Evolutionary conservation across 805 yeast genomes (phyloP), one percentile per base, ranked within the genome.

Genomic region (Groenewaldozyma tartarivorans): DNA sequence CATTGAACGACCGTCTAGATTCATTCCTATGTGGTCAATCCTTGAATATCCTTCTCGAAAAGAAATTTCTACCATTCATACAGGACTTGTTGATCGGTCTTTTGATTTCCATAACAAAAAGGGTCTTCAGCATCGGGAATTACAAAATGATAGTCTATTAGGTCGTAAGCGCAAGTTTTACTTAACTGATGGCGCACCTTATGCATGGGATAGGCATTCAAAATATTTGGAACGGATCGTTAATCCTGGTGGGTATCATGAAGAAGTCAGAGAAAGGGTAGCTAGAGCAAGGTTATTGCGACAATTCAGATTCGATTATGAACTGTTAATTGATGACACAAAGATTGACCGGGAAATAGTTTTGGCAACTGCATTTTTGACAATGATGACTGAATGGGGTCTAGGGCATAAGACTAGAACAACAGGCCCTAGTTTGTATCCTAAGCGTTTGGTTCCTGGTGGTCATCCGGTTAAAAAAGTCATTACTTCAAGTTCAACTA

Each of bases 381-480:
- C 80, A 16, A 75, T 77, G 78, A 63, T 74, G 61, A 73, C 81
- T n/a, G 77, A 75, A 57, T 77, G 84, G 84, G 76, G 77, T 18
- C 55, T 64, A 38, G 78, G 77, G 39, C 73, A 66, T 53, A 61
- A 60, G 45, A 72, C 77, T 13, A 69, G 66, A 40, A 72, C 79
- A 20, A 62, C 68, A 35, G 79, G 79, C 15, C 79, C 79, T 20
- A 71, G 77, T 5, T 57, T 33, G 43, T 45, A 62, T 35, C 48
- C 53, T 4, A 47, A 39, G 20, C 24, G 35, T n/a, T n/a, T n/a
- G n/a, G n/a, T n/a, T n/a, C n/a, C n/a, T n/a, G n/a, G n/a, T n/a
- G n/a, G n/a, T n/a, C n/a, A n/a, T n/a, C n/a, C n/a, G n/a, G n/a
- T n/a, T n/a, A n/a, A n/a, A n/a, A n/a, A n/a, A n/a, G n/a, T n/a